Percentiles rank a stretch among this genome's conserved stretches.
phyloP scores from a whole-genome alignment of 1,284 basidiomycete species.

The Cystobasidiaceae sp. region DNA sequence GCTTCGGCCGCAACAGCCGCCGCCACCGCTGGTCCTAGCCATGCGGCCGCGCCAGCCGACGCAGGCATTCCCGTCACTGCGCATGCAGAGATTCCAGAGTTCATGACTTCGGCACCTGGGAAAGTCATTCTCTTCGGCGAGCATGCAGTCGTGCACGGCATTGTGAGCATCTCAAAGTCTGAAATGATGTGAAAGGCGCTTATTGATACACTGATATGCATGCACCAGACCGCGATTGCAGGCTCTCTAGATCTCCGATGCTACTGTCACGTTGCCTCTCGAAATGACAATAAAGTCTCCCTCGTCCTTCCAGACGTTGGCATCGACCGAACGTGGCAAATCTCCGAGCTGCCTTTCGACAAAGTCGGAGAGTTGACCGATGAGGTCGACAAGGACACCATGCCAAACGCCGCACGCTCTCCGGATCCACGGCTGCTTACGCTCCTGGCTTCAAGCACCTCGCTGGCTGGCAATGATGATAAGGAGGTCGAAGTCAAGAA shows the following conservation, averaged over 20 bases:
- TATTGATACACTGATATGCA: not conserved
- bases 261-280: conserved; percentile 75
- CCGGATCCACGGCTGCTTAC: conserved; percentile 22
- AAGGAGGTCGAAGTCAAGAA: not conserved
- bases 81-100: conserved; percentile 47
- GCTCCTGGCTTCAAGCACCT: not conserved
- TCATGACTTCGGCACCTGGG: conserved; percentile 86
- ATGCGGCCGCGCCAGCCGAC: not conserved
- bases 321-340: conserved; percentile 74
- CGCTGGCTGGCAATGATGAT: conserved; percentile 3
- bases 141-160: conserved; percentile 97
- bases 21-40: not conserved
- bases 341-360: conserved; percentile 77
- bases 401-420: conserved; percentile 23
- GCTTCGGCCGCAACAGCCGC: not conserved
- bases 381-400: conserved; percentile 21
- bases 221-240: conserved; percentile 76
- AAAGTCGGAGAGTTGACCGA: conserved; percentile 46
- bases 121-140: conserved; percentile 99
- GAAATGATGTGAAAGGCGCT: conserved; percentile 6
- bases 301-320: conserved; percentile 77
- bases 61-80: not conserved
- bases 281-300: conserved; percentile 67
- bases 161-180: conserved; percentile 56
- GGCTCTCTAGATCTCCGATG: conserved; percentile 92